Evolutionary conservation across 2,329 filamentous ascomycete genomes (phyloP).

Genomic region (Talaromyces amestolkiae): DNA sequence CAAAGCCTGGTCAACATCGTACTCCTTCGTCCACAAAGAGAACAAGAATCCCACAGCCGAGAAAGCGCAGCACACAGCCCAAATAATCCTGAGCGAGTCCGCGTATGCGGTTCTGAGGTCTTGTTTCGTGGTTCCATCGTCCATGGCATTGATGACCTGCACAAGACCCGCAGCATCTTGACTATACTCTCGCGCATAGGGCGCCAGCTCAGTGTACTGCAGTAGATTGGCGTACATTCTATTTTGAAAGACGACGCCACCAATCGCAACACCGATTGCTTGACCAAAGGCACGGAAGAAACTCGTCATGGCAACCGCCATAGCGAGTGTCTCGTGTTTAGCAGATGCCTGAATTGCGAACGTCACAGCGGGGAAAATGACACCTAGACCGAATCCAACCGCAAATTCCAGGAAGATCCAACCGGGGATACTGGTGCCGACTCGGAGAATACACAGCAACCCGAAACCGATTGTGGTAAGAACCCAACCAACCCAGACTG

Average conservation of each 20-base stretch:
- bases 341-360: slow-evolving; percentile 64
- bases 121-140: slow-evolving; percentile 39
- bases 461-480: slow-evolving; percentile 60
- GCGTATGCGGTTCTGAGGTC: slow-evolving; percentile 54
- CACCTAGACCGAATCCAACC: slow-evolving; percentile 60
- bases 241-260: slow-evolving; percentile 70
- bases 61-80: slow-evolving; percentile 57
- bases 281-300: slow-evolving; percentile 67
- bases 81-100: slow-evolving; percentile 55
- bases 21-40: slow-evolving; percentile 53
- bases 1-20: slow-evolving; percentile 45
- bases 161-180: slow-evolving; percentile 60
- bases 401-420: slow-evolving; percentile 61
- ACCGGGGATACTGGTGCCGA: slow-evolving; percentile 32
- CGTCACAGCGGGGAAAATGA: slow-evolving; percentile 63
- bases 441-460: slow-evolving; percentile 32
- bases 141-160: slow-evolving; percentile 57
- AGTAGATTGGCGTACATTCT: slow-evolving; percentile 23
- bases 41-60: slow-evolving; percentile 51
- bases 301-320: slow-evolving; percentile 63
- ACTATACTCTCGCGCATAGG: slow-evolving; percentile 50
- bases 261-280: slow-evolving; percentile 63
- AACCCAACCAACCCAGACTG: slow-evolving; percentile 61
- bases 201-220: slow-evolving; percentile 49
- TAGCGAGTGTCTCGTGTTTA: slow-evolving; percentile 56